Percentiles rank a stretch among this genome's conserved stretches.
phyloP scores from a whole-genome alignment of 202 grass and related monocot species.

The Brachypodium distachyon region DNA sequence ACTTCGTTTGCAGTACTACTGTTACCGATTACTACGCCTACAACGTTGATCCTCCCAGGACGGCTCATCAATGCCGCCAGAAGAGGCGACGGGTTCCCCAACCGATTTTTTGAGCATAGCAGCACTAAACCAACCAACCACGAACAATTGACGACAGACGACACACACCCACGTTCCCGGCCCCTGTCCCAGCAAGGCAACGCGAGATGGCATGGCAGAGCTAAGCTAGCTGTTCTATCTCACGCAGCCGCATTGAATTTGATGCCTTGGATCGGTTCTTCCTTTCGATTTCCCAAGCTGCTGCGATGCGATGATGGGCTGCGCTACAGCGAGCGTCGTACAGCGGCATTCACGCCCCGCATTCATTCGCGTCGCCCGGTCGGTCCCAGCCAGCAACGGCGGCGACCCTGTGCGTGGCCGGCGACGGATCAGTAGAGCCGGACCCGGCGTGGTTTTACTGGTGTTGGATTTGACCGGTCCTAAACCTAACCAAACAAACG shows the following conservation, averaged over 20 bases:
- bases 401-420: not conserved
- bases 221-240: not conserved
- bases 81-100: not conserved
- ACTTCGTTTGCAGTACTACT: not conserved
- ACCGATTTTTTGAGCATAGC: conserved; percentile 20
- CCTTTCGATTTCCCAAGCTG: not conserved
- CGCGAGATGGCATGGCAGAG: not conserved
- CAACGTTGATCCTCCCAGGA: not conserved
- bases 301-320: not conserved
- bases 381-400: not conserved
- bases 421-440: not conserved
- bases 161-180: not conserved
- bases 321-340: not conserved
- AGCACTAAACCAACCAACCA: too few species aligned
- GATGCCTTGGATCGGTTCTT: not conserved
- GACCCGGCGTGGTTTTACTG: not conserved
- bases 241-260: conserved; percentile 25
- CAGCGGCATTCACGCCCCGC: not conserved
- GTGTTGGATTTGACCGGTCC: not conserved
- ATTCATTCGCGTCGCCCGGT: not conserved
- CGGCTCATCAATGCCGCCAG: conserved; percentile 30
- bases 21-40: not conserved
- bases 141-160: too few species aligned
- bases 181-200: not conserved
- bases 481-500: not conserved